Base-by-base conservation (phyloP, 192 early-diverging fungal species). In the Coemansia pectinata region DNA sequence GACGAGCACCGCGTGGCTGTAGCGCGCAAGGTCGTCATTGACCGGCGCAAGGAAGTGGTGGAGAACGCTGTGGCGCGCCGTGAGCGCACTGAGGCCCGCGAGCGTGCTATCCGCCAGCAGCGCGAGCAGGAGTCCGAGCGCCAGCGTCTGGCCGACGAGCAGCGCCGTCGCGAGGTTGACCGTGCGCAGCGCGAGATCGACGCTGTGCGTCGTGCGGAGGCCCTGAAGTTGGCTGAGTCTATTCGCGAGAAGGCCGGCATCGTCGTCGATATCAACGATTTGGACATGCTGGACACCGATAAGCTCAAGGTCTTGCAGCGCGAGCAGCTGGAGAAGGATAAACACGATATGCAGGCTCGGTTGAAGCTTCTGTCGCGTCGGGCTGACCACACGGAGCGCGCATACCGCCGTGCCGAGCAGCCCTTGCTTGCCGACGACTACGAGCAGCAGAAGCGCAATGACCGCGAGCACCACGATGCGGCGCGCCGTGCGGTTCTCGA, bases 371-470 rank as follows among this genome's bases (percentile, higher is more conserved):
- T 92, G 65, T 83, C 84, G 61, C 95, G 96, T 79, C 87, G 90
- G 67, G 65, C 91, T 31, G 98, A 99, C 82, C 94, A 96, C 75
- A 86, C 90, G 17, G 96, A 96, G 83, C 94, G 98, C 74, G 98
- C 97, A 15, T 92, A 85, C 85, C 93, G 97, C 69, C 87, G 90
- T 76, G 88, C 90, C 63, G 98, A 99, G 85, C 91, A 92, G 71
- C 91, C 96, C 48, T 83, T 97, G 33, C 88, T 98, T 47, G 89
- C 89, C 47, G 88, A 91, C 66, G 97, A 98, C 79, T 96, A 98
- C 73, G 93, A 93, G 48, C 84, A 86, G 41, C 96, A 98, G 81
- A 93, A 93, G 81, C 86, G 86, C 79, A 77, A 73, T n/a, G 98
- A 98, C 77, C 81, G 81, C 68, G 91, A 90, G 52, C 88, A 87